Evolutionary conservation across 352 stramenopile species (phyloP).

Genomic region (Halophytophthora batemanensis): DNA sequence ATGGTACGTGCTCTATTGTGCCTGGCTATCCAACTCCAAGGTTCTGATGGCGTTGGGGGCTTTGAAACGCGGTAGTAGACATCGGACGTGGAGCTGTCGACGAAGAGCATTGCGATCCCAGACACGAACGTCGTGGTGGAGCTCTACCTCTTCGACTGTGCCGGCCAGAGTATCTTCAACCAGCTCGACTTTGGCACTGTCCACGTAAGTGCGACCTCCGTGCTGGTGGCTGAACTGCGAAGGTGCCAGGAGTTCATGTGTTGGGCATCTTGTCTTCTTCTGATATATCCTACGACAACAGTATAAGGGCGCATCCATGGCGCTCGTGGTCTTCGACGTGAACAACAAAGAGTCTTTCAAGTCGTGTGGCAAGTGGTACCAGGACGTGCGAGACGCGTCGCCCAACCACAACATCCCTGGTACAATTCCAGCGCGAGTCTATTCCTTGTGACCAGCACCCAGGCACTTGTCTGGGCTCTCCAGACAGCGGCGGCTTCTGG

Average conservation of each 20-base stretch:
- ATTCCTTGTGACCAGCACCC: too few relatives aligned
- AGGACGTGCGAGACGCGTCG: slow-evolving; percentile 69
- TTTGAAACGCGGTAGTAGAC: slow-evolving; percentile 44
- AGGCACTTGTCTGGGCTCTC: too few relatives aligned
- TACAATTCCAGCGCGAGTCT: slow-evolving; percentile 1
- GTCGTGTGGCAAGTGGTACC: slow-evolving; percentile 79
- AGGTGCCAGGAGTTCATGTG: background rate
- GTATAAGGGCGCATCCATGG: slow-evolving; percentile 79
- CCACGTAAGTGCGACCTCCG: slow-evolving; percentile 35
- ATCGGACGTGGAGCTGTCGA: slow-evolving; percentile 86
- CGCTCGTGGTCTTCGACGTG: slow-evolving; percentile 77
- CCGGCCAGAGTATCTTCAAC: slow-evolving; percentile 93
- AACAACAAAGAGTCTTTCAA: slow-evolving; percentile 89
- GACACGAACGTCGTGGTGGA: slow-evolving; percentile 90
- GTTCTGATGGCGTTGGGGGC: background rate
- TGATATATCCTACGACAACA: slow-evolving; percentile 5
- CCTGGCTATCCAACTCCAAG: background rate
- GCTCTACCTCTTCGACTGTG: slow-evolving; percentile 93
- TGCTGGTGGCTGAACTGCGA: background rate
- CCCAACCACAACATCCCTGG: slow-evolving; percentile 75
- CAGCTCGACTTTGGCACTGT: slow-evolving; percentile 87
- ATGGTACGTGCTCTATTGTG: slow-evolving; percentile 58
- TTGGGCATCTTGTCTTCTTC: too few relatives aligned
- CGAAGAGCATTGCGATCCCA: slow-evolving; percentile 88
- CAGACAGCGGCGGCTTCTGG: background rate